phyloP scores from a whole-genome alignment of 2,329 filamentous ascomycete species.

The Cladobotryum mycophilum region DNA sequence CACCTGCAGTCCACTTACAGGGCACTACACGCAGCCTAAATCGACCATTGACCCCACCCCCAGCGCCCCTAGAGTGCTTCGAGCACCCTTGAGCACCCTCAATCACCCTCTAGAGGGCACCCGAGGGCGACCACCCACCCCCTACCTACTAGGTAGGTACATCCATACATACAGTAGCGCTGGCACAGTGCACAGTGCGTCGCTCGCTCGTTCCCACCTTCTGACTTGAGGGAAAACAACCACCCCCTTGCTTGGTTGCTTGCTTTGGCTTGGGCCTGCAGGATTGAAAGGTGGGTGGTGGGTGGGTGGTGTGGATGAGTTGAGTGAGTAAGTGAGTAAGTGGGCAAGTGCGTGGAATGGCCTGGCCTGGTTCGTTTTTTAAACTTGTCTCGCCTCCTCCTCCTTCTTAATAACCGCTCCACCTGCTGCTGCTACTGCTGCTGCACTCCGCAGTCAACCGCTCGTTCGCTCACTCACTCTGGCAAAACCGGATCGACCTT shows the following conservation, averaged over 20 bases:
- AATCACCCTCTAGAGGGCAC: neutral
- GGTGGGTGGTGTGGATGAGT: neutral
- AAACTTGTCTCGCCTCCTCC: conserved; percentile 2
- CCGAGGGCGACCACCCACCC: neutral
- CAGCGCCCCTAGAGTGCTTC: neutral
- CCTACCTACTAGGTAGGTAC: too few relatives aligned
- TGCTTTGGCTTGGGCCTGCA: neutral
- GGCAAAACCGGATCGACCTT: neutral
- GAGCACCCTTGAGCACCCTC: too few relatives aligned
- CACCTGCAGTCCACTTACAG: too few relatives aligned
- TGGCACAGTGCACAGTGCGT: neutral
- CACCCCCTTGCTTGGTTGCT: neutral
- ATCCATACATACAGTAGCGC: neutral
- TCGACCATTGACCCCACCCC: neutral
- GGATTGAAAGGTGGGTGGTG: neutral
- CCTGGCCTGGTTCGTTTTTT: neutral
- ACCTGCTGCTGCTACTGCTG: conserved; percentile 11
- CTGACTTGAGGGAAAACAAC: too few relatives aligned
- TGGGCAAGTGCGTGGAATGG: neutral
- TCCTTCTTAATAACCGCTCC: conserved; percentile 9
- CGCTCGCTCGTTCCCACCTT: too few relatives aligned
- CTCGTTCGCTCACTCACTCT: neutral
- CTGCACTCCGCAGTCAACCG: conserved; percentile 11
- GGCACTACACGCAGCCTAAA: too few relatives aligned
- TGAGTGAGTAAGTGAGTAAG: neutral